Base-by-base conservation (phyloP, 768 basidiomycete genomes). In the Porpolomopsis calyptriformis region DNA sequence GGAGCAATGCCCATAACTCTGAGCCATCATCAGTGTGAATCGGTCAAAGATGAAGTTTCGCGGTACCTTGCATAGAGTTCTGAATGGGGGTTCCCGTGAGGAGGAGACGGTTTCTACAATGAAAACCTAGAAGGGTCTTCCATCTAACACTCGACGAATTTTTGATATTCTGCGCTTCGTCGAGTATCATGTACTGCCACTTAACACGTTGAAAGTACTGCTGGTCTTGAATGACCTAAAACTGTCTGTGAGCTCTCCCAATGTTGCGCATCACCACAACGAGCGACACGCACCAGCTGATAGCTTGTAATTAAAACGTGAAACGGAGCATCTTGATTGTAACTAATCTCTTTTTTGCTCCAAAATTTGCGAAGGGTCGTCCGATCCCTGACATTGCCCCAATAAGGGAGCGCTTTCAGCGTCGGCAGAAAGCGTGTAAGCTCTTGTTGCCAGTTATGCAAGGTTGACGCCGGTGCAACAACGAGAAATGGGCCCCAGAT, bases 181-280 rank as follows among this genome's bases (percentile, higher is more conserved):
- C 96, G n/a, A 99, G 73, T 49, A 99, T 79, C 94, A 98, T 98
- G 60, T 98, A 99, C 65, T 99, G 96, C 96, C 96, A 99, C 58
- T 91, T 94, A 51, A 97, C 84, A 31, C 87, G 78, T 58, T 96
- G 89, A 66, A 99, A 94, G 65, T 99, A 96, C 55, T 97, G 89
- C 58, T 96, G 92, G 60, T 98, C 96, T 69, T 89, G 86, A 2
- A 90, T 92, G 40, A 94, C 81, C 88, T 91, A 55, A 0, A 39
- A 29, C 25, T 31, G 29, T 7, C 29, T 31, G 29, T 31, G 7
- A 14, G 29, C 7, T 14, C 7, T 7, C 14, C 7, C 29, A 31
- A 31, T n/a, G n/a, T n/a, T n/a, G n/a, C n/a, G 29, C 29, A 14
- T 14, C 7, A 14, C 7, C 7, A 31, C 14, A 14, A 31, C 29